A percentile compares a stretch with the other conserved stretches of the same genome.
phyloP scores from a whole-genome alignment of 2,329 filamentous ascomycete genomes.

The Verruconis gallopava region DNA sequence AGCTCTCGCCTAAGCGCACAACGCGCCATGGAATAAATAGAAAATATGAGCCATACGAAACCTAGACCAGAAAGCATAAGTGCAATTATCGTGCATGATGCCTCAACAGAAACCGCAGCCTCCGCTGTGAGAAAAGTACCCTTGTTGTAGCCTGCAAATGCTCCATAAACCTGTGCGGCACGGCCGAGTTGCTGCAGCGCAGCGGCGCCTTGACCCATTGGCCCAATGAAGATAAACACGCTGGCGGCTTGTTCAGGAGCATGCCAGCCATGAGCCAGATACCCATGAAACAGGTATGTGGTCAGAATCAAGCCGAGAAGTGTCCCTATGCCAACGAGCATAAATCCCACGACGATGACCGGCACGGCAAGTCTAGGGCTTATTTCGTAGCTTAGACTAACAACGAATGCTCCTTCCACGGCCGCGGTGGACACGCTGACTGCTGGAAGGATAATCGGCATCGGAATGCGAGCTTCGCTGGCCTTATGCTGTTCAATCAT shows the following conservation, averaged over 20 bases:
- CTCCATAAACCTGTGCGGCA: conserved; percentile 11
- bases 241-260: not conserved
- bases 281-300: not conserved
- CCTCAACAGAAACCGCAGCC: conserved; percentile 4
- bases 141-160: conserved; percentile 12
- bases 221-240: conserved; percentile 11
- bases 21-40: conserved; percentile 10
- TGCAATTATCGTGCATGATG: conserved; percentile 10
- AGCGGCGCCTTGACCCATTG: conserved; percentile 12
- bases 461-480: not conserved
- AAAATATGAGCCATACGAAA: conserved; percentile 12
- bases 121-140: conserved; percentile 13
- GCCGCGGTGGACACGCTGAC: conserved; percentile 2
- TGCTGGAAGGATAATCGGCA: conserved; percentile 4
- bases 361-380: conserved; percentile 12
- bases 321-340: conserved; percentile 12
- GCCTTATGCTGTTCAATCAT: conserved; percentile 4
- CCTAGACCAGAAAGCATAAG: conserved; percentile 12
- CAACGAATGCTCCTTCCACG: conserved; percentile 1
- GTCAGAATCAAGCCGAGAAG: not conserved
- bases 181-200: conserved; percentile 12
- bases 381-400: not conserved
- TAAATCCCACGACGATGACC: conserved; percentile 13
- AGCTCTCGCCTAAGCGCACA: conserved; percentile 9
- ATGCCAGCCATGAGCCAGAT: not conserved